Conservation (phyloP, 495 filamentous ascomycete genomes). For the Umbilicaria muhlenbergii region DNA sequence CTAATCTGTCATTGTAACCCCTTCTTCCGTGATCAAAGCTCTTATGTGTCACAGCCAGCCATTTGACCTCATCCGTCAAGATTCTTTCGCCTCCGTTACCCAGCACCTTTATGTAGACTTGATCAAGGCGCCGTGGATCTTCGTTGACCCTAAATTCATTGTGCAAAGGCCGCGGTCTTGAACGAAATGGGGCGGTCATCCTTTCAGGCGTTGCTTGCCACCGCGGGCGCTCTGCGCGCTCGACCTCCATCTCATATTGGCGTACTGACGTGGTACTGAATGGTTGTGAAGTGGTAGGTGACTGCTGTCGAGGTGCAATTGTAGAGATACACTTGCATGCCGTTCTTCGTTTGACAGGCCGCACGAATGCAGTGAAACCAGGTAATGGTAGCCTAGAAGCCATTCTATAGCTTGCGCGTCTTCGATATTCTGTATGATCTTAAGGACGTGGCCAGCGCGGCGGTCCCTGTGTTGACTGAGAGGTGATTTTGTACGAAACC, state of each 20-base stretch:
- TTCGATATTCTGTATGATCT: too few species aligned
- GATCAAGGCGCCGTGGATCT: constrained; percentile 53
- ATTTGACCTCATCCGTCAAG: constrained; percentile 83
- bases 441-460: too few species aligned
- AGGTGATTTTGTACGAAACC: neutral
- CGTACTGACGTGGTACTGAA: constrained; percentile 8
- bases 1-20: constrained; percentile 86
- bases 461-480: neutral
- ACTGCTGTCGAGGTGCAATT: neutral
- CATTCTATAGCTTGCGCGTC: neutral
- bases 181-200: constrained; percentile 61
- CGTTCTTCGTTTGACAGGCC: neutral
- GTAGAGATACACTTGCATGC: constrained; percentile 2
- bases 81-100: constrained; percentile 52
- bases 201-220: constrained; percentile 69
- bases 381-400: neutral
- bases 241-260: constrained; percentile 16
- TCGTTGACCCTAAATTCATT: constrained; percentile 53
- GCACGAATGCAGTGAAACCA: neutral
- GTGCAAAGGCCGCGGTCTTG: constrained; percentile 23
- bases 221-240: constrained; percentile 40
- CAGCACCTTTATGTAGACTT: constrained; percentile 55
- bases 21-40: constrained; percentile 91
- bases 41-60: constrained; percentile 95
- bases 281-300: neutral